Percentiles rank a stretch among this genome's conserved stretches.
These are phyloP conservation scores for Saksenaea oblongispora DNA, from an alignment of 371 early-diverging fungal species.

Conservation along the genomic window DNA sequence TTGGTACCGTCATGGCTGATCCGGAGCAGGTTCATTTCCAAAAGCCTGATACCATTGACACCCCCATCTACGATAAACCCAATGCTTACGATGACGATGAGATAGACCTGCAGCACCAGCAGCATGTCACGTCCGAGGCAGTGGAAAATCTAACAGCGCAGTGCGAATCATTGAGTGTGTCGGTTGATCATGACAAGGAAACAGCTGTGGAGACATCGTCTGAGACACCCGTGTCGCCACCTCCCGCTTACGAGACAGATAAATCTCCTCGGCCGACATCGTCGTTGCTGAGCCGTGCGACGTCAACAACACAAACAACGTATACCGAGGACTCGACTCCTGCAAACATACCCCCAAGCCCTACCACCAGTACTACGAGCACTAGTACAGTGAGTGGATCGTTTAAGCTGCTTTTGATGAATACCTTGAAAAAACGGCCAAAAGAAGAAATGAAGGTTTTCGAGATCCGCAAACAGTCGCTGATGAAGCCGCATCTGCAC, in stretches of 20 bases:
- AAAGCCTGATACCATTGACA: constrained; percentile 27
- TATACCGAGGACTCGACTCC: not conserved
- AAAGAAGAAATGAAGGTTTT: constrained; percentile 28
- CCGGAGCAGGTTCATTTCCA: constrained; percentile 9
- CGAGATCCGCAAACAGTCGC: constrained; percentile 39
- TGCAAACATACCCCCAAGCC: not conserved
- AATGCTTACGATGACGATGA: constrained; percentile 25
- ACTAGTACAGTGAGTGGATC: constrained; percentile 3
- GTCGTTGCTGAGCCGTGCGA: not conserved
- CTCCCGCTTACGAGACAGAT: not conserved
- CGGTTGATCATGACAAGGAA: not conserved
- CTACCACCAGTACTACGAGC: constrained; percentile 5
- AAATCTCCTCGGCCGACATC: not conserved
- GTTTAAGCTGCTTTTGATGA: constrained; percentile 3
- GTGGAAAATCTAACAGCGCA: constrained; percentile 7
- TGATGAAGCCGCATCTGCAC: constrained; percentile 35
- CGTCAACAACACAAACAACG: not conserved
- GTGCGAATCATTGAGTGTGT: not conserved
- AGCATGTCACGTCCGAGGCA: constrained; percentile 5
- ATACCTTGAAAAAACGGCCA: constrained; percentile 17
- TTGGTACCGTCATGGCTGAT: not conserved
- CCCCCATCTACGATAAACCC: constrained; percentile 24
- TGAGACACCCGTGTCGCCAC: not conserved
- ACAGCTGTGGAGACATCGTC: not conserved
- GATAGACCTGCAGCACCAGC: constrained; percentile 2